Conservation (phyloP, 371 early-diverging fungal genomes). For the Circinella minor region DNA sequence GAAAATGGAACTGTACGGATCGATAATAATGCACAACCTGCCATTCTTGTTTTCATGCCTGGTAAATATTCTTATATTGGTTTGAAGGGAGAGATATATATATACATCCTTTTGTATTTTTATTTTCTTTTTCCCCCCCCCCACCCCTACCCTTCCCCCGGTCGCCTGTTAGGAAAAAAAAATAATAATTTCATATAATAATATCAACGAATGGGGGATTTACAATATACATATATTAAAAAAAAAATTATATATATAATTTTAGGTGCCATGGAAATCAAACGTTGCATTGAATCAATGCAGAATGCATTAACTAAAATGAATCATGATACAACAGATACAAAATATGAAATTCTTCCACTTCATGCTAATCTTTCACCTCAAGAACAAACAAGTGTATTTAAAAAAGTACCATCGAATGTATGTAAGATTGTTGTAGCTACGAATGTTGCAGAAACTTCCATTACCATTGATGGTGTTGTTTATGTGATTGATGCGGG, state of each 20-base stretch:
- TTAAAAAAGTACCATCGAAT: conserved; percentile 60
- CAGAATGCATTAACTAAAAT: conserved; percentile 34
- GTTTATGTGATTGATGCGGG: conserved; percentile 95
- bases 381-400: conserved; percentile 70
- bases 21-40: conserved; percentile 43
- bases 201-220: too few relatives aligned
- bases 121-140: too few relatives aligned
- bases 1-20: conserved; percentile 44
- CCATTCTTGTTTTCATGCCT: conserved; percentile 79
- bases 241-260: conserved; percentile 12
- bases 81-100: too few relatives aligned
- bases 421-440: conserved; percentile 88
- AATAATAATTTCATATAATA: too few relatives aligned
- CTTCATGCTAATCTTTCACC: conserved; percentile 82
- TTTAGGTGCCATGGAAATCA: conserved; percentile 77
- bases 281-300: conserved; percentile 67
- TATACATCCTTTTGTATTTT: too few relatives aligned
- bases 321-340: too few relatives aligned
- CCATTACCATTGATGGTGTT: conserved; percentile 90
- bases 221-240: too few relatives aligned
- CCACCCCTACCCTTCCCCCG: too few relatives aligned
- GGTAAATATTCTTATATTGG: conserved; percentile 34
- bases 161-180: too few relatives aligned
- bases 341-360: conserved; percentile 51
- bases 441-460: conserved; percentile 97